A percentile compares a stretch with the other conserved stretches of the same genome.
These are phyloP conservation scores for Leccinum subtestaceum DNA, from an alignment of 768 basidiomycete genomes.

Conservation along the genomic window DNA sequence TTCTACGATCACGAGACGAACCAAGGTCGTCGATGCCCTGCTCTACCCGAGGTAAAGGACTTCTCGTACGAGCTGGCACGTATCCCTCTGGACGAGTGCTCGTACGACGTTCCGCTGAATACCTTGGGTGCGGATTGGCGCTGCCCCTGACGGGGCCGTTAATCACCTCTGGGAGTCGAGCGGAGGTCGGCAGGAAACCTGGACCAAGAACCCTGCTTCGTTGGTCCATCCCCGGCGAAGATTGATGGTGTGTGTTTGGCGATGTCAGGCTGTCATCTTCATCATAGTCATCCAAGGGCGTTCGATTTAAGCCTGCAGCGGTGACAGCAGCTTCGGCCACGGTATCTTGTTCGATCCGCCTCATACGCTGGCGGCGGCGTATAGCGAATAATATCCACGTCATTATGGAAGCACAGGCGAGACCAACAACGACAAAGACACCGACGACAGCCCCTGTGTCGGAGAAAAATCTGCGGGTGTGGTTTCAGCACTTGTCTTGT, in stretches of 20 bases:
- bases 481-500: conserved; percentile 3
- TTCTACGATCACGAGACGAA: conserved; percentile 29
- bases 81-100: conserved; percentile 37
- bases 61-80: conserved; percentile 44
- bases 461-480: conserved; percentile 66
- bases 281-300: conserved; percentile 67
- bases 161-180: conserved; percentile 35
- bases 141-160: conserved; percentile 19
- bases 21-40: conserved; percentile 21
- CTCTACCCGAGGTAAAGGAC: conserved; percentile 39
- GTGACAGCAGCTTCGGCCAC: conserved; percentile 70
- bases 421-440: conserved; percentile 86
- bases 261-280: conserved; percentile 35
- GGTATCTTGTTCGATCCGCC: conserved; percentile 63
- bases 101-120: conserved; percentile 19
- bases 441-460: conserved; percentile 91
- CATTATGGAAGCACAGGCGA: conserved; percentile 66
- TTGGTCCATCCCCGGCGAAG: conserved; percentile 38
- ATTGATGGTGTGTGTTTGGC: conserved; percentile 19
- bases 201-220: conserved; percentile 32
- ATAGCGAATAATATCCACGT: conserved; percentile 72
- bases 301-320: conserved; percentile 66
- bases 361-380: conserved; percentile 60
- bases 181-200: conserved; percentile 21
- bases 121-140: conserved; percentile 57